Conservation (phyloP, 768 basidiomycete genomes). For the Lactifluus volemus region DNA sequence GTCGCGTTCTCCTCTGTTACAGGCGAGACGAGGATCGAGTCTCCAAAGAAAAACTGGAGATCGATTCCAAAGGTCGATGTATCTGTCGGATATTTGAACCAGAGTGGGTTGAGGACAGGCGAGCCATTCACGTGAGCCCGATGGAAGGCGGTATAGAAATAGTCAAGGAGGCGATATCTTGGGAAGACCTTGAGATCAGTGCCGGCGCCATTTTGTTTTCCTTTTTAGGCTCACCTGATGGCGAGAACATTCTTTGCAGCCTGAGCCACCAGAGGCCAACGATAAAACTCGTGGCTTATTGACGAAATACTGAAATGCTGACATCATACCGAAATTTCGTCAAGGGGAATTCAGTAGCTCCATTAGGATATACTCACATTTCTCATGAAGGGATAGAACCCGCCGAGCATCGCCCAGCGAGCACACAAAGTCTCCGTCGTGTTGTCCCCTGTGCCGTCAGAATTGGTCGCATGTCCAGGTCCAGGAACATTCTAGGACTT, state of each 20-base stretch:
- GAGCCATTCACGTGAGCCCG: conserved; percentile 48
- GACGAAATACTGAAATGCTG: conserved; percentile 48
- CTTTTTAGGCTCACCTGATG: conserved; percentile 39
- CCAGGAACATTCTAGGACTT: conserved; percentile 17
- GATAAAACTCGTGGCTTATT: conserved; percentile 59
- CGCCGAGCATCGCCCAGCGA: conserved; percentile 70
- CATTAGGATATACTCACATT: conserved; percentile 38
- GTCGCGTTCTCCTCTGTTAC: conserved; percentile 54
- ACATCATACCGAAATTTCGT: not conserved
- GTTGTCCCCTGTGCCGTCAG: conserved; percentile 34
- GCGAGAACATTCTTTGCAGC: conserved; percentile 54
- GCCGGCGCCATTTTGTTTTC: not conserved
- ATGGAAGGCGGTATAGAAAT: conserved; percentile 66
- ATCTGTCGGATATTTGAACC: conserved; percentile 62
- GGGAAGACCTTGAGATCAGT: not conserved
- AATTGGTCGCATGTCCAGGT: not conserved
- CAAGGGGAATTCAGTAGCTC: not conserved
- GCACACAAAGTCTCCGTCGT: conserved; percentile 64
- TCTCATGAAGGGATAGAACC: conserved; percentile 74
- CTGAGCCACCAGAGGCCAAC: conserved; percentile 47
- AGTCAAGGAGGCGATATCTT: conserved; percentile 62
- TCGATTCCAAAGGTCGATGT: conserved; percentile 49
- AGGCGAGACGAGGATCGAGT: conserved; percentile 59
- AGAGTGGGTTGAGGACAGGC: conserved; percentile 55
- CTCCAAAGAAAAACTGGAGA: conserved; percentile 61